phyloP scores from a whole-genome alignment of 495 filamentous ascomycete genomes.

The Xylaria castorea region DNA sequence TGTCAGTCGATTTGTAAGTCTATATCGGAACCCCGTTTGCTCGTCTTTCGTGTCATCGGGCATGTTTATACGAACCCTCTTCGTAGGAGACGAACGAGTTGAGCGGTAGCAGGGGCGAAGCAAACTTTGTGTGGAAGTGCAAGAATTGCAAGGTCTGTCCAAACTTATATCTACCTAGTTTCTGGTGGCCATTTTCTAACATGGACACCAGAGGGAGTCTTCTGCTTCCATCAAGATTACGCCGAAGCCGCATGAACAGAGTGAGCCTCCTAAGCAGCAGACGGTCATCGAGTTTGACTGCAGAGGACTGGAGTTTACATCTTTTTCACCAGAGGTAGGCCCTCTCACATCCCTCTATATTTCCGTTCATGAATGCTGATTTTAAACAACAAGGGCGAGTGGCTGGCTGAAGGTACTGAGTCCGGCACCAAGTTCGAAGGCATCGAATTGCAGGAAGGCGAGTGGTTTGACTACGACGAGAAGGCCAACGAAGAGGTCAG shows the following conservation, averaged over 20 bases:
- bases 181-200: conserved; percentile 15
- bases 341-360: background rate
- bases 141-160: conserved; percentile 79
- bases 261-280: conserved; percentile 71
- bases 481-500: conserved; percentile 66
- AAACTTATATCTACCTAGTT: background rate
- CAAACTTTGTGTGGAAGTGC: conserved; percentile 98
- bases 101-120: conserved; percentile 89
- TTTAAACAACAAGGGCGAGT: conserved; percentile 71
- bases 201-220: conserved; percentile 56
- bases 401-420: conserved; percentile 82
- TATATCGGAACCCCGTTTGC: background rate
- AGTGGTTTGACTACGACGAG: conserved; percentile 69
- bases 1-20: conserved; percentile 84
- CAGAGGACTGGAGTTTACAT: conserved; percentile 87
- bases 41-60: background rate
- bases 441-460: conserved; percentile 84
- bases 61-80: background rate
- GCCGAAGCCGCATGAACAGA: conserved; percentile 71
- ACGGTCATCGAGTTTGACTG: conserved; percentile 92
- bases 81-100: conserved; percentile 83
- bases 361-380: background rate
- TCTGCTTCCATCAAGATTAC: conserved; percentile 71
- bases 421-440: conserved; percentile 76
- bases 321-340: conserved; percentile 83